phyloP scores from a whole-genome alignment of 1,139 yeast genomes.

The Diutina mesorugosa region DNA sequence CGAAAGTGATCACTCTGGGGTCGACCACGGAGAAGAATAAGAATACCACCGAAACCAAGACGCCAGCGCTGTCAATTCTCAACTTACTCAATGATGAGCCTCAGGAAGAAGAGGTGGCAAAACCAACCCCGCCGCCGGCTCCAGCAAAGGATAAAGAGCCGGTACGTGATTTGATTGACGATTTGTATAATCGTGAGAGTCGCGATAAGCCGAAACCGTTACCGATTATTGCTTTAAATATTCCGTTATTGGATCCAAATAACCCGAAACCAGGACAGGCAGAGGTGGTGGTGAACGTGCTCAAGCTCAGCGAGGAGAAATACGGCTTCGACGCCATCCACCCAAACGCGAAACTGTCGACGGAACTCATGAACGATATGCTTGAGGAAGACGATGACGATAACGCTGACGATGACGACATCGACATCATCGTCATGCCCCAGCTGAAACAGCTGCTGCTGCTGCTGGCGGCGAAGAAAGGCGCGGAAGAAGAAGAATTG shows the following conservation, averaged over 20 bases:
- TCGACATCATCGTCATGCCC: conserved; percentile 10
- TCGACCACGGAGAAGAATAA: conserved; percentile 11
- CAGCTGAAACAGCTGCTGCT: conserved; percentile 2
- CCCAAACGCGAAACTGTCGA: conserved; percentile 51
- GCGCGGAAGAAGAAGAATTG: conserved; percentile 23
- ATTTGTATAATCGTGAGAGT: conserved; percentile 15
- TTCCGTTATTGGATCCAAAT: conserved; percentile 39
- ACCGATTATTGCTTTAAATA: conserved; percentile 46
- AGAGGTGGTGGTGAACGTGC: conserved; percentile 66
- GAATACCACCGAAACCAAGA: conserved; percentile 3
- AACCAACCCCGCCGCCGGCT: neutral
- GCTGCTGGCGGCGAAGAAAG: conserved; percentile 15
- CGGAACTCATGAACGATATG: conserved; percentile 50
- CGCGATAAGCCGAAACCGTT: conserved; percentile 12
- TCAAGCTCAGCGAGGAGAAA: conserved; percentile 71
- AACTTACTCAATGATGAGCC: neutral
- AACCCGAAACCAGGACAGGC: conserved; percentile 51
- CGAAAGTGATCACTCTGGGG: conserved; percentile 8
- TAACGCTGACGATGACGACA: conserved; percentile 38
- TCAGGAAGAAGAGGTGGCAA: neutral
- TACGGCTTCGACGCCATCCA: conserved; percentile 71
- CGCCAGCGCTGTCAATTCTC: conserved; percentile 11
- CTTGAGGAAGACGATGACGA: conserved; percentile 49
- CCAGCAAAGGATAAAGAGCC: conserved; percentile 5
- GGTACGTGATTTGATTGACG: conserved; percentile 14